These are phyloP conservation scores for Allium sativum DNA, from an alignment of 106 monocot genomes.

Conservation along the genomic window DNA sequence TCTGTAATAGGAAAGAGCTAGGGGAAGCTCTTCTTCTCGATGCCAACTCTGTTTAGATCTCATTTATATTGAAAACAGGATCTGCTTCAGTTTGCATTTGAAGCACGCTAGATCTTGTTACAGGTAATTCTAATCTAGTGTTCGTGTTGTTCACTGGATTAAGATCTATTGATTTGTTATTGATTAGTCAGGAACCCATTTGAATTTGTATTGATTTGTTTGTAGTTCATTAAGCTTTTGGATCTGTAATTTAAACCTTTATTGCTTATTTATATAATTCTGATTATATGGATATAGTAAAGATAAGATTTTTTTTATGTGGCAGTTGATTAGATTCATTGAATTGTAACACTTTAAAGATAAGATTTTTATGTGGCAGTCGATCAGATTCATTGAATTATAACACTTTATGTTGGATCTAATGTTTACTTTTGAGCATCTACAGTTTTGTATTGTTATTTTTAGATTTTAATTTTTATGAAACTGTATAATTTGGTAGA, in stretches of 20 bases:
- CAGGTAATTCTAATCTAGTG: background rate
- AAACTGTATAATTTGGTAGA: background rate
- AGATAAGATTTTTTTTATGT: constrained; percentile 10
- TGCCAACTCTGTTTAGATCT: constrained; percentile 8
- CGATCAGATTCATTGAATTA: constrained; percentile 3
- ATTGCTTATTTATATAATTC: background rate
- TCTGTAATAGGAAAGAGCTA: background rate
- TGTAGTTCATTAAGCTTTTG: background rate
- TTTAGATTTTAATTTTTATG: background rate
- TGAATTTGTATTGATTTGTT: background rate
- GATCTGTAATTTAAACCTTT: constrained; percentile 7
- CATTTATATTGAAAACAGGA: background rate
- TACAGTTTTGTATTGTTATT: background rate
- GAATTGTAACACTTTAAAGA: constrained; percentile 10
- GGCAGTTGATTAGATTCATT: constrained; percentile 1
- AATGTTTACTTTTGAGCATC: constrained; percentile 2
- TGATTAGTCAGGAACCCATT: too few relatives aligned
- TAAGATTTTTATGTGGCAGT: constrained; percentile 11
- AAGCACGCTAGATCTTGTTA: constrained; percentile 1
- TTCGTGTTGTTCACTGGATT: background rate
- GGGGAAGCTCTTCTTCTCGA: constrained; percentile 8
- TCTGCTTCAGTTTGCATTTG: background rate
- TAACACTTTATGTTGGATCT: constrained; percentile 13
- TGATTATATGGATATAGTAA: background rate
- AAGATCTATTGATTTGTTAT: too few relatives aligned